Percentiles rank a stretch among this genome's conserved stretches.
Evolutionary conservation across 768 basidiomycete species (phyloP).

Genomic region (Boletus speciosus): DNA sequence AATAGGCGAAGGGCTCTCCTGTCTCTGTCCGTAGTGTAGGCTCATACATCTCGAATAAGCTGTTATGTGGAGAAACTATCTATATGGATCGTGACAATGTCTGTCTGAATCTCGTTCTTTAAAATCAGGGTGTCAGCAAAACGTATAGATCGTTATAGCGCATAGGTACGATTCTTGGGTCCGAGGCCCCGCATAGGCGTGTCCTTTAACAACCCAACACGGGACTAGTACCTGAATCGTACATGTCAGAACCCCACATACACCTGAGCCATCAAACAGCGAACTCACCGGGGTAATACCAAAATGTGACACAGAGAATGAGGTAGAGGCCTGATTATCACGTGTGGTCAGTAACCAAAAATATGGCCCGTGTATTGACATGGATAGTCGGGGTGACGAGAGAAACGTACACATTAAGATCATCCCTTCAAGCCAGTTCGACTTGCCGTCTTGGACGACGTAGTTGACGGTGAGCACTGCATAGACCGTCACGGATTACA

Average conservation of each 20-base stretch:
- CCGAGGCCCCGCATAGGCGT: not conserved
- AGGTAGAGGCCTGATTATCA: slow-evolving; percentile 45
- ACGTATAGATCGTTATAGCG: too few species aligned
- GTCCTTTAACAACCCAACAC: not conserved
- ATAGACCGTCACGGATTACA: not conserved
- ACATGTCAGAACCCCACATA: slow-evolving; percentile 1
- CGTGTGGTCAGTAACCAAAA: not conserved
- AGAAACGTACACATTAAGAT: slow-evolving; percentile 59
- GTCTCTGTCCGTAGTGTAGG: too few species aligned
- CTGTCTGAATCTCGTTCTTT: too few species aligned
- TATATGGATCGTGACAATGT: too few species aligned
- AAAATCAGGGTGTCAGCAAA: too few species aligned
- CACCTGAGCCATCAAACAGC: not conserved
- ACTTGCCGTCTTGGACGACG: slow-evolving; percentile 80
- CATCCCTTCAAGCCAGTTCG: slow-evolving; percentile 90
- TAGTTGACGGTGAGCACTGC: slow-evolving; percentile 81
- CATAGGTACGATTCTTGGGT: too few species aligned
- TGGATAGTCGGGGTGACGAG: too few species aligned
- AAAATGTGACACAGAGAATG: slow-evolving; percentile 53
- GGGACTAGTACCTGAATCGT: not conserved
- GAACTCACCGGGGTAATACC: slow-evolving; percentile 48
- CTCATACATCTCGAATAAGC: too few species aligned
- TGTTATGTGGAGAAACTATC: too few species aligned
- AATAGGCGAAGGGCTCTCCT: too few species aligned
- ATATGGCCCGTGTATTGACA: not conserved